These are phyloP conservation scores for Coemansia sp. DNA, from an alignment of 192 early-diverging fungal species.

Conservation along the genomic window DNA sequence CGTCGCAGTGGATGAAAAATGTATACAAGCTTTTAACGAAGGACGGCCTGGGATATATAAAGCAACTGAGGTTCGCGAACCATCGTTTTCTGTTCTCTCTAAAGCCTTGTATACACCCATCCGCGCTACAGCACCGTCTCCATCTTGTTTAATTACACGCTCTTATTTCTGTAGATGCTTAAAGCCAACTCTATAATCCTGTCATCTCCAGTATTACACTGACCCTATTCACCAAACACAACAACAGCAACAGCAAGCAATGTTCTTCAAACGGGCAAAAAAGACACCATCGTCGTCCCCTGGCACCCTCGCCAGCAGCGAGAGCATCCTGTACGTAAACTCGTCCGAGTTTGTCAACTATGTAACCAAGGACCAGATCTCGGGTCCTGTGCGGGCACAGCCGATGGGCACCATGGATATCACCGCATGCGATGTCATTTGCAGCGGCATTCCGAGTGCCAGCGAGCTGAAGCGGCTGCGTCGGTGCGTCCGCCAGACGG, in stretches of 20 bases:
- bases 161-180: not conserved
- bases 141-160: not conserved
- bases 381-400: conserved; percentile 42
- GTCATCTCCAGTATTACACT: not conserved
- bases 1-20: too few species aligned
- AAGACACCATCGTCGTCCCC: conserved; percentile 17
- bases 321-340: conserved; percentile 35
- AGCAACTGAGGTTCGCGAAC: too few species aligned
- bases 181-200: not conserved
- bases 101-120: too few species aligned
- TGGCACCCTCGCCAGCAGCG: not conserved
- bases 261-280: conserved; percentile 44
- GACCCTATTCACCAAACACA: too few species aligned
- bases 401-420: conserved; percentile 54
- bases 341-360: conserved; percentile 53
- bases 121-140: too few species aligned
- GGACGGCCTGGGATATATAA: too few species aligned
- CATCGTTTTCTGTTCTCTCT: too few species aligned
- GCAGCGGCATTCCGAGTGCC: conserved; percentile 37
- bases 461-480: conserved; percentile 45
- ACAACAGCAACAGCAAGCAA: conserved; percentile 3
- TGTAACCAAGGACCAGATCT: conserved; percentile 51
- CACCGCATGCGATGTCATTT: conserved; percentile 54
- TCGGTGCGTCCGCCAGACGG: conserved; percentile 42
- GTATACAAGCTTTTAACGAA: too few species aligned